Conservation (phyloP, 2,329 filamentous ascomycete species). For the Fusarium sp. region DNA sequence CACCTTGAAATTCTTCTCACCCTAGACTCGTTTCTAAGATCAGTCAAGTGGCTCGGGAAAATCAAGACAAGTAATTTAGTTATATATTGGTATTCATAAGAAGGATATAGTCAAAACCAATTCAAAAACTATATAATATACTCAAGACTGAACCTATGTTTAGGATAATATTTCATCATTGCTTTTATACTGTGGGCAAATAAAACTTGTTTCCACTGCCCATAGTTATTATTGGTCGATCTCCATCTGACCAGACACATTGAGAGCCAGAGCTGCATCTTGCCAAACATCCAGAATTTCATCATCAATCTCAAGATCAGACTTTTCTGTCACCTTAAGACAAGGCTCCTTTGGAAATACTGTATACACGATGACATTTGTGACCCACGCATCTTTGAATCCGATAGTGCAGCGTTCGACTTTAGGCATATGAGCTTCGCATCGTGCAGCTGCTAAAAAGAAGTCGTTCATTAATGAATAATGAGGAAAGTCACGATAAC, state of each 20-base stretch:
- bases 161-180: too few species aligned
- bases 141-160: too few species aligned
- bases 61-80: too few species aligned
- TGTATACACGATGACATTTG: not conserved
- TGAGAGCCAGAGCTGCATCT: not conserved
- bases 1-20: conserved; percentile 1
- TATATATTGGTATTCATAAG: too few species aligned
- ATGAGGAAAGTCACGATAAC: not conserved
- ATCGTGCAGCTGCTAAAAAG: not conserved
- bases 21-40: not conserved
- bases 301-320: not conserved
- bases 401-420: not conserved
- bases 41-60: not conserved
- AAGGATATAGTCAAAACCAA: too few species aligned
- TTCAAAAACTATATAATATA: too few species aligned
- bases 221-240: too few species aligned
- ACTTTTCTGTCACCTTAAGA: not conserved
- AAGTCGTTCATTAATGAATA: not conserved
- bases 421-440: conserved; percentile 8
- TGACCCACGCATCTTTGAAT: not conserved
- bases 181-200: too few species aligned
- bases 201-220: too few species aligned
- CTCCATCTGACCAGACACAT: too few species aligned
- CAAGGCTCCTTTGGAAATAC: not conserved
- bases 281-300: conserved; percentile 1